phyloP scores from a whole-genome alignment of 306 rosid species.

The Cucumis hystrix region DNA sequence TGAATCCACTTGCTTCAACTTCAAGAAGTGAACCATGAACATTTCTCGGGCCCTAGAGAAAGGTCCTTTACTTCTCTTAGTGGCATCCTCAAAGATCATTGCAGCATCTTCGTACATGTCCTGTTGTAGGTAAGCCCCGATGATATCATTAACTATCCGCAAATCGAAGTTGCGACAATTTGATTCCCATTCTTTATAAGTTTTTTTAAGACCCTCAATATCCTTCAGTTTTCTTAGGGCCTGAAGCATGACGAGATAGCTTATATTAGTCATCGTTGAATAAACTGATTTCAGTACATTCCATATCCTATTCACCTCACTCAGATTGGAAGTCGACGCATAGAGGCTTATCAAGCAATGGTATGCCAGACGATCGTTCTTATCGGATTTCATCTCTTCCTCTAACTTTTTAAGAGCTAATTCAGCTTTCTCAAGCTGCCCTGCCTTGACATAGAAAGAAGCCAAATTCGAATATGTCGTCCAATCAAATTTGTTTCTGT shows the following conservation, averaged over 20 bases:
- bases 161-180: constrained; percentile 29
- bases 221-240: constrained; percentile 54
- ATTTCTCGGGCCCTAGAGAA: constrained; percentile 37
- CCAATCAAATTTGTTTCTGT: constrained; percentile 28
- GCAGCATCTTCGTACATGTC: constrained; percentile 49
- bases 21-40: constrained; percentile 47
- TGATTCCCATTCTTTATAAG: constrained; percentile 70
- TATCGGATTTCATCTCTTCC: constrained; percentile 19
- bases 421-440: constrained; percentile 48
- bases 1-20: constrained; percentile 21
- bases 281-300: constrained; percentile 27
- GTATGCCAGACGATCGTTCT: constrained; percentile 30
- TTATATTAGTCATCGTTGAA: constrained; percentile 32
- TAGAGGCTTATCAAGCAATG: constrained; percentile 55
- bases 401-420: constrained; percentile 37
- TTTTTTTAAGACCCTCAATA: constrained; percentile 35
- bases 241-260: constrained; percentile 63
- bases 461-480: constrained; percentile 61
- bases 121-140: constrained; percentile 44
- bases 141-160: constrained; percentile 29
- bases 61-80: constrained; percentile 33
- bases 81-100: constrained; percentile 32
- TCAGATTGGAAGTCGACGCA: constrained; percentile 44
- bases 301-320: constrained; percentile 63
- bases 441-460: constrained; percentile 53